Evolutionary conservation across 1,284 basidiomycete genomes (phyloP).

Genomic region (Leccinum subatratum): DNA sequence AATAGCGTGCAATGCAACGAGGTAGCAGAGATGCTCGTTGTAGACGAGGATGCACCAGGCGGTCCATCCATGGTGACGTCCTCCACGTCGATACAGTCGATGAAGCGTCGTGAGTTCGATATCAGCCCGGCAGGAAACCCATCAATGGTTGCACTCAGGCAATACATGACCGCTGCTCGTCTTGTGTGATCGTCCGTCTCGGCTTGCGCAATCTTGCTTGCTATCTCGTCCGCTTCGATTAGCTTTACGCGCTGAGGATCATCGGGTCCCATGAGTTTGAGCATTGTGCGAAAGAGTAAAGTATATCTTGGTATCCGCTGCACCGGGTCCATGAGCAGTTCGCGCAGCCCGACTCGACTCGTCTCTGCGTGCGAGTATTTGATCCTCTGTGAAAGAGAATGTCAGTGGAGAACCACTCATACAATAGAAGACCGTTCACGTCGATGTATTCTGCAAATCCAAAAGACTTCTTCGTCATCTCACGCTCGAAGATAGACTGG

Average conservation of each 20-base stretch:
- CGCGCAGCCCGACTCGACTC: constrained; percentile 83
- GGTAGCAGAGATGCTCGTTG: constrained; percentile 36
- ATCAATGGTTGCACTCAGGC: constrained; percentile 80
- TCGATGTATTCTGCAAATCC: constrained; percentile 82
- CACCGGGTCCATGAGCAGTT: constrained; percentile 99
- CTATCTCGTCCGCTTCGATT: constrained; percentile 81
- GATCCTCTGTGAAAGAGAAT: constrained; percentile 54
- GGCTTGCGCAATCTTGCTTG: constrained; percentile 86
- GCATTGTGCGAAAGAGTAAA: constrained; percentile 85
- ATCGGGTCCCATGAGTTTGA: constrained; percentile 75
- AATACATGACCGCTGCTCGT: constrained; percentile 85
- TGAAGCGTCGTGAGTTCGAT: constrained; percentile 80
- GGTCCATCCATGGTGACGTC: constrained; percentile 63
- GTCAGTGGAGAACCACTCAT: constrained; percentile 18
- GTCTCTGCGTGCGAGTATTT: constrained; percentile 84
- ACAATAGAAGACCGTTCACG: constrained; percentile 43
- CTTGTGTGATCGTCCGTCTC: constrained; percentile 91
- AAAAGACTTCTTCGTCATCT: constrained; percentile 71
- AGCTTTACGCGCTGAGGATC: constrained; percentile 80
- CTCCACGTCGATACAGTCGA: constrained; percentile 93
- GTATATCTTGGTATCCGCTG: constrained; percentile 97
- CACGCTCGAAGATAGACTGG: constrained; percentile 81
- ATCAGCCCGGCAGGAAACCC: constrained; percentile 86
- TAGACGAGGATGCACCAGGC: constrained; percentile 40
- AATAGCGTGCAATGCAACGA: constrained; percentile 84